Evolutionary conservation across 768 basidiomycete genomes (phyloP).

Genomic region (Boletellus ananas): DNA sequence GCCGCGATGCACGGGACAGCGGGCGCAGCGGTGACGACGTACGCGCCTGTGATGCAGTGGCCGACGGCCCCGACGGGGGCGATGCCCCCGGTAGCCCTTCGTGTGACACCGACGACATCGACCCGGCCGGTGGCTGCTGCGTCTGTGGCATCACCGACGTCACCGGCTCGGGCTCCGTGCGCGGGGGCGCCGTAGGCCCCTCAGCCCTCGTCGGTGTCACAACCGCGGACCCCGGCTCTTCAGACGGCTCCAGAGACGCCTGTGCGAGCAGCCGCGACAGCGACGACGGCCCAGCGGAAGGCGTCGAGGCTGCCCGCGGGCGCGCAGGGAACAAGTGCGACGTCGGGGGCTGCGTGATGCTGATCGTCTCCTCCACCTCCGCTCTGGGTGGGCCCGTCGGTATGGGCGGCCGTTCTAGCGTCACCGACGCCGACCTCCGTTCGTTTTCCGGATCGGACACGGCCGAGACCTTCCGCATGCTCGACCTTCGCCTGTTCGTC

Average conservation of each 20-base stretch:
- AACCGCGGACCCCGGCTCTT: constrained; percentile 29
- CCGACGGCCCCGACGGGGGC: constrained; percentile 15
- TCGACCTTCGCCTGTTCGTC: constrained; percentile 54
- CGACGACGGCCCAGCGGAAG: constrained; percentile 70
- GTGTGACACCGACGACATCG: not conserved
- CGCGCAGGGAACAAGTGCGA: constrained; percentile 65
- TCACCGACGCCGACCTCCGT: constrained; percentile 22
- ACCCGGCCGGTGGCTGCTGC: constrained; percentile 34
- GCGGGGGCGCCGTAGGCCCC: constrained; percentile 28
- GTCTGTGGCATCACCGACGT: constrained; percentile 27
- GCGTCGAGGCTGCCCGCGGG: constrained; percentile 62
- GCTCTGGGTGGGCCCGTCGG: constrained; percentile 63
- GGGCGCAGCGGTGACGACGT: constrained; percentile 63
- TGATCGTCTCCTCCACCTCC: constrained; percentile 72
- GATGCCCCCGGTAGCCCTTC: constrained; percentile 1
- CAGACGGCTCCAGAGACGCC: constrained; percentile 43
- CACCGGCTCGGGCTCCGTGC: constrained; percentile 1
- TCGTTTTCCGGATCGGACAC: constrained; percentile 39
- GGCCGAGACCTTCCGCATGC: constrained; percentile 47
- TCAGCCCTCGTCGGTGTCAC: constrained; percentile 27
- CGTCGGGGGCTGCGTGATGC: constrained; percentile 59
- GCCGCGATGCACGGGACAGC: constrained; percentile 66
- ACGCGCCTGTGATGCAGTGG: constrained; percentile 29
- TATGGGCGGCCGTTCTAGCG: constrained; percentile 17
- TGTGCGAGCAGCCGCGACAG: constrained; percentile 77